Evolutionary conservation across 2,329 filamentous ascomycete genomes (phyloP), one percentile per base, ranked within the genome.

Genomic region (Fusarium denticulatum): DNA sequence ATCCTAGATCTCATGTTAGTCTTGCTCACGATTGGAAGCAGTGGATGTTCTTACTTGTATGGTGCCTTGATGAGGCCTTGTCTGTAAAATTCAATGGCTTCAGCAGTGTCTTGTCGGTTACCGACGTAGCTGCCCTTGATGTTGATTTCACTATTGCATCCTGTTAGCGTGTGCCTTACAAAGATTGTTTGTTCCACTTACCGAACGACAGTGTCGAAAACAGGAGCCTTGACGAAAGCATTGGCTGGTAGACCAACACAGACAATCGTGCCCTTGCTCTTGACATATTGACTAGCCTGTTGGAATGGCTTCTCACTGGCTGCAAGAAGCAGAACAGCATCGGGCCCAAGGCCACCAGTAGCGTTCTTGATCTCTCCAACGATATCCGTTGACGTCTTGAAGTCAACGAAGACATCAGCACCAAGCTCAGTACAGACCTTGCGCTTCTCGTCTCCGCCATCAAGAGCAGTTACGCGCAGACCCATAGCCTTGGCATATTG

Each of bases 401-500:
- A 97, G 85, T 97, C 95, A 80, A 97, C 88, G 79, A 92, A 97
- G 28, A 86, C 82, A 46, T 87, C 83, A 5, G 93, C 91, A 42
- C 94, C 94, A 32, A 97, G 89, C 72, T 88, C 81, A 77, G 88
- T 85, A 80, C 89, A 91, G 85, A 94, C 89, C 74, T 88, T 85
- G 79, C 85, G 87, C 88, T 97, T 97, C 83, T 95, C 93, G 1
- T 91, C 90, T 36, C 94, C 94, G n/a, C 89, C 89, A 78, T 97
- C 94, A 72, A 97, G 94, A 69, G 91, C 94, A 75, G 96, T 91
- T 62, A 90, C 86, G 62, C 90, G 87, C 49, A 96, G 84, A 60
- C 94, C 94, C 94, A 97, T 96, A 28, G 94, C 94, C 81, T 92
- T 93, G 45, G 93, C 94, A 82, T 96, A 97, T 83, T 97, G 94